Conservation (phyloP, 2,329 filamentous ascomycete genomes). For the Pseudogymnoascus destructans region DNA sequence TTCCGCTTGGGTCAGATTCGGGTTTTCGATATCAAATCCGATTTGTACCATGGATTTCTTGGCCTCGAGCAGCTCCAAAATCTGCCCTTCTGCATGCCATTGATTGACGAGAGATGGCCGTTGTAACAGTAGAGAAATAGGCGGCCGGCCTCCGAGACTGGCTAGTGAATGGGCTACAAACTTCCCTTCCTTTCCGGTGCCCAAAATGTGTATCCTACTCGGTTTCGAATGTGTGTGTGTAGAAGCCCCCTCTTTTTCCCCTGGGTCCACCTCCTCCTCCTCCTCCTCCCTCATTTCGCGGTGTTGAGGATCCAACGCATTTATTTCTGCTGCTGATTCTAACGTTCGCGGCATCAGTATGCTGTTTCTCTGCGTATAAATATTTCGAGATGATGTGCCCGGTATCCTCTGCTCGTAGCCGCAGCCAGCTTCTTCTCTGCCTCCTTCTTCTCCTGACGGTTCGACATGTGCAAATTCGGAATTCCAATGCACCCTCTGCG, state of each 20-base stretch:
- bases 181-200: constrained; percentile 49
- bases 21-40: constrained; percentile 23
- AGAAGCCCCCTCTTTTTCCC: constrained; percentile 15
- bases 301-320: not conserved
- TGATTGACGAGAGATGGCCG: constrained; percentile 29
- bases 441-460: constrained; percentile 1
- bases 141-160: constrained; percentile 43
- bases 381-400: not conserved
- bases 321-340: not conserved
- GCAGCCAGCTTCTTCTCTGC: not conserved
- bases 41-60: constrained; percentile 27
- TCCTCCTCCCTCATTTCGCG: not conserved
- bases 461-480: constrained; percentile 3
- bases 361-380: not conserved
- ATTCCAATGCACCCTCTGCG: constrained; percentile 3
- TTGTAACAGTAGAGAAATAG: constrained; percentile 50
- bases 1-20: constrained; percentile 12
- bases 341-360: not conserved
- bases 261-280: constrained; percentile 19
- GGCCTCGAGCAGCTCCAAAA: constrained; percentile 35
- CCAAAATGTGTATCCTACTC: constrained; percentile 46
- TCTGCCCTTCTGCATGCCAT: constrained; percentile 35
- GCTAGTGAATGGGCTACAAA: constrained; percentile 54
- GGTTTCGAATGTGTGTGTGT: not conserved
- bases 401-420: not conserved